phyloP scores from a whole-genome alignment of 2,329 filamentous ascomycete genomes.

The Arthroderma sp. region DNA sequence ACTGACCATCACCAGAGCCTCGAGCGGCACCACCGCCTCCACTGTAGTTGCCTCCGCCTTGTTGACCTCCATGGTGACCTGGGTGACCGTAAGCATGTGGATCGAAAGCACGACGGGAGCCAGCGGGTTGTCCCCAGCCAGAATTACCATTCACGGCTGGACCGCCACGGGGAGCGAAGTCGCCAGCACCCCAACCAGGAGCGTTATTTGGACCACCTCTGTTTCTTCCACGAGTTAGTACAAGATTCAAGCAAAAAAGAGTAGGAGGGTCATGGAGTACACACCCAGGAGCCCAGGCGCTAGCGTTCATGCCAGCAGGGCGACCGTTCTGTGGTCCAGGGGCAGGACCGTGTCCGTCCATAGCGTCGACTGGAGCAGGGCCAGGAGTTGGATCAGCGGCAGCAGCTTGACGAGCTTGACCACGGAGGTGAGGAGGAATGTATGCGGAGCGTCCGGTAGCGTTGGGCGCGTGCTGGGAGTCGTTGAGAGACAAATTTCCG shows the following conservation, averaged over 20 bases:
- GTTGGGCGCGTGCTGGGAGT: conserved; percentile 48
- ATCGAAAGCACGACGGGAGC: conserved; percentile 41
- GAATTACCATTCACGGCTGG: conserved; percentile 29
- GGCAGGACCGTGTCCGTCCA: conserved; percentile 28
- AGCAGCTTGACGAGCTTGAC: conserved; percentile 16
- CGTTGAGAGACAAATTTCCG: conserved; percentile 46
- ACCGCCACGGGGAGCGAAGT: conserved; percentile 14
- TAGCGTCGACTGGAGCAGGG: conserved; percentile 24
- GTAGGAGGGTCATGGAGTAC: conserved; percentile 4
- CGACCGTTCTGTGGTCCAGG: conserved; percentile 21
- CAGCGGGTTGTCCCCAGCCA: conserved; percentile 25
- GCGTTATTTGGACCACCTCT: conserved; percentile 16
- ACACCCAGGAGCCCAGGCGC: conserved; percentile 25
- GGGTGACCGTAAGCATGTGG: conserved; percentile 51
- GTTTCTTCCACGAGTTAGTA: conserved; percentile 15
- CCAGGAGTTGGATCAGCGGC: conserved; percentile 8
- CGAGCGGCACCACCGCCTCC: conserved; percentile 42
- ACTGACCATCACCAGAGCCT: conserved; percentile 88
- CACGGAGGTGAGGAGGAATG: conserved; percentile 53
- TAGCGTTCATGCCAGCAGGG: conserved; percentile 14
- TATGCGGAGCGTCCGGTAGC: conserved; percentile 48
- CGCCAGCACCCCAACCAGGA: conserved; percentile 4
- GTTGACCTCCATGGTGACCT: conserved; percentile 30
- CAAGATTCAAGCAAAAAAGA: conserved; percentile 7
- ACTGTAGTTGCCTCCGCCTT: conserved; percentile 29